phyloP scores from a whole-genome alignment of 345 rosid species.

The Eucalyptus albens region DNA sequence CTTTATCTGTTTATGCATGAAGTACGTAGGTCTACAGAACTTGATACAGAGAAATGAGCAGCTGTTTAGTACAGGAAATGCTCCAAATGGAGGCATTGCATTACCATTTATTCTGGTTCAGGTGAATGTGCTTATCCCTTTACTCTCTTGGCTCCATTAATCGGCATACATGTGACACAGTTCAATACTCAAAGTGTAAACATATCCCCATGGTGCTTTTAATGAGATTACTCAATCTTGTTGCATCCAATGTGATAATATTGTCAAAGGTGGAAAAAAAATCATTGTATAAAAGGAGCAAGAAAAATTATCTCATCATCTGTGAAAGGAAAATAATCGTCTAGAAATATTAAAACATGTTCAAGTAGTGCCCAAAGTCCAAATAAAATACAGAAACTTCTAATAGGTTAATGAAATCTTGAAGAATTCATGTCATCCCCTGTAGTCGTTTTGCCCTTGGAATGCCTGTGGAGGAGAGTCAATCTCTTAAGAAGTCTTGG shows the following conservation, averaged over 20 bases:
- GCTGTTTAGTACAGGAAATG: constrained; percentile 62
- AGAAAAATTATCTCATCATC: background rate
- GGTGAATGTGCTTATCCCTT: constrained; percentile 31
- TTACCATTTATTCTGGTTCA: constrained; percentile 97
- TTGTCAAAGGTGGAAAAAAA: background rate
- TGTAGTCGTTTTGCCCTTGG: background rate
- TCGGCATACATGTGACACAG: background rate
- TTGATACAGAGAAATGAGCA: constrained; percentile 78
- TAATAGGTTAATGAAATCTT: background rate
- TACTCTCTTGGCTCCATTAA: background rate
- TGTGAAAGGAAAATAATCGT: background rate
- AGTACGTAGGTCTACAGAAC: constrained; percentile 87
- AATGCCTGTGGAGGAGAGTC: background rate
- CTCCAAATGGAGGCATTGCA: constrained; percentile 83
- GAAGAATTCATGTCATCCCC: background rate
- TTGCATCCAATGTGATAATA: background rate
- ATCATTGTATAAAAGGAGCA: background rate
- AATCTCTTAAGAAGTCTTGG: background rate
- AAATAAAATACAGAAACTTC: background rate
- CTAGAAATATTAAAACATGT: background rate
- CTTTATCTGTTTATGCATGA: constrained; percentile 6
- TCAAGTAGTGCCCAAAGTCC: background rate
- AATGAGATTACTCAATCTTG: background rate
- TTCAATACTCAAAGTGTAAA: background rate
- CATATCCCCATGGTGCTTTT: background rate